phyloP scores from a whole-genome alignment of 2,329 filamentous ascomycete species.

The Colletotrichum sp. region DNA sequence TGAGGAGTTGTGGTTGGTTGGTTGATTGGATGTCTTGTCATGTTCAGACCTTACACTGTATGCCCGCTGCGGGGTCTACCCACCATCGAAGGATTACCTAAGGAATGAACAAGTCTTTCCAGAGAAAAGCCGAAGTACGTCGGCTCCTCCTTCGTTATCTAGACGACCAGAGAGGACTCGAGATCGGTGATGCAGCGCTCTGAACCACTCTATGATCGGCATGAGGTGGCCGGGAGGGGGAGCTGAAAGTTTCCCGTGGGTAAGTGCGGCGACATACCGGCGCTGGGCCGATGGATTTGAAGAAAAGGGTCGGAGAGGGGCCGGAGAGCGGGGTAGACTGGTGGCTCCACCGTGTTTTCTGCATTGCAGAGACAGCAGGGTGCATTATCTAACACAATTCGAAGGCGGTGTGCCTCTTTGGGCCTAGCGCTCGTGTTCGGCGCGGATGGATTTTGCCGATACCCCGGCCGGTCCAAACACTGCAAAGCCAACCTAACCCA shows the following conservation, averaged over 20 bases:
- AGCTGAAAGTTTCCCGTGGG: background rate
- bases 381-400: background rate
- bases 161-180: background rate
- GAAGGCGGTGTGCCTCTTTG: background rate
- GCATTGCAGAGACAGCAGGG: background rate
- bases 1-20: background rate
- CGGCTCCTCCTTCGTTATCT: background rate
- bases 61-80: background rate
- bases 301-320: background rate
- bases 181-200: background rate
- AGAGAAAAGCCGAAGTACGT: background rate
- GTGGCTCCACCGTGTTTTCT: background rate
- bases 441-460: constrained; percentile 13
- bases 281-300: background rate
- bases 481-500: background rate
- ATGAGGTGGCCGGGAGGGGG: background rate
- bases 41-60: background rate
- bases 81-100: background rate
- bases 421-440: background rate
- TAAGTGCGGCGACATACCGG: background rate
- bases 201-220: background rate
- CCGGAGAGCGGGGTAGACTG: background rate
- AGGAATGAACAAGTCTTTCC: background rate
- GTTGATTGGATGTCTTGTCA: background rate
- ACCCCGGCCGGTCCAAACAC: background rate